Conservation (phyloP, 2,329 filamentous ascomycete genomes). For the Podosphaera fusca region DNA sequence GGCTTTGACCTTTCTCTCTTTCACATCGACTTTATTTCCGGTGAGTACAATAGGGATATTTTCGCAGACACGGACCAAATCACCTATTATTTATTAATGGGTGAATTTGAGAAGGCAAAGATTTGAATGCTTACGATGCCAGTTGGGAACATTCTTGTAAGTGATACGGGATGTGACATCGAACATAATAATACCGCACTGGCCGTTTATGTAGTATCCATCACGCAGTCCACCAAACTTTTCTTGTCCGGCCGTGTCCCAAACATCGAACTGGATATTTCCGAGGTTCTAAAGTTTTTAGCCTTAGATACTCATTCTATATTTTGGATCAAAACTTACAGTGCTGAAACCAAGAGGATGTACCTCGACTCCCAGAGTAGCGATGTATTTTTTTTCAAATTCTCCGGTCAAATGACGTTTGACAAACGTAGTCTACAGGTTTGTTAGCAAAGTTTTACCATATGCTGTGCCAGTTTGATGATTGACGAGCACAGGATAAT, state of each 20-base stretch:
- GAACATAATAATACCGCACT: constrained; percentile 99
- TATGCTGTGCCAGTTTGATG: constrained; percentile 2
- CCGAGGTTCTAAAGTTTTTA: constrained; percentile 50
- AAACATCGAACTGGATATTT: constrained; percentile 94
- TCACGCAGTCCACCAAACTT: constrained; percentile 99
- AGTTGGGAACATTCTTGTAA: constrained; percentile 99
- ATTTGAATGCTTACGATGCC: constrained; percentile 64
- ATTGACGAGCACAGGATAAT: background rate
- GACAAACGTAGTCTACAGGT: constrained; percentile 82
- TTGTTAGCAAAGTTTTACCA: constrained; percentile 8
- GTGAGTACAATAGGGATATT: constrained; percentile 96
- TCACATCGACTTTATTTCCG: constrained; percentile 99
- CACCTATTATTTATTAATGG: constrained; percentile 33
- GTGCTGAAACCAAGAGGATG: constrained; percentile 96
- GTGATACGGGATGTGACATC: constrained; percentile 98
- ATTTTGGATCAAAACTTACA: constrained; percentile 35
- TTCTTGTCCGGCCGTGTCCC: constrained; percentile 97
- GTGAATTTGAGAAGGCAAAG: background rate
- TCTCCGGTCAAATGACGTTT: constrained; percentile 99
- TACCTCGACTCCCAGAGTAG: constrained; percentile 96
- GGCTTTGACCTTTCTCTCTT: constrained; percentile 99
- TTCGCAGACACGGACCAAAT: constrained; percentile 97
- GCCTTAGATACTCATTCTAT: constrained; percentile 5
- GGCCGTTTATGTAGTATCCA: constrained; percentile 99
- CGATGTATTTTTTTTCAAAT: constrained; percentile 99